These are phyloP conservation scores for Pseudognaphalium luteoalbum DNA, from an alignment of 129 eudicot species.

Conservation along the genomic window DNA sequence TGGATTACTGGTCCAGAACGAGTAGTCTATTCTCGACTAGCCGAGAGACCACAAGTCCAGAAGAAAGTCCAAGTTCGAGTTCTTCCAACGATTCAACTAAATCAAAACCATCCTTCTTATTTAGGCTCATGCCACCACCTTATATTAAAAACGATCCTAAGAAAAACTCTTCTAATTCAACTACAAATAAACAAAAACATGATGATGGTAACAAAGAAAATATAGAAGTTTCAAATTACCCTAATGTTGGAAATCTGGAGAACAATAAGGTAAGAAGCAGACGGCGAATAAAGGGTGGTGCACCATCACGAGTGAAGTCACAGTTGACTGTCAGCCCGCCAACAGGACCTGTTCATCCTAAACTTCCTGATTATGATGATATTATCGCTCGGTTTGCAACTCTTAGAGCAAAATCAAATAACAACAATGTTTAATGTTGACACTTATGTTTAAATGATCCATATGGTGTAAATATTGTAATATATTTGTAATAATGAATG, in stretches of 20 bases:
- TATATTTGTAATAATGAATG: too few species aligned
- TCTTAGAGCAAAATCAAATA: not conserved
- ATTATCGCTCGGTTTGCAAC: constrained; percentile 38
- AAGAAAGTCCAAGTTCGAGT: constrained; percentile 22
- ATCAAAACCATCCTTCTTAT: constrained; percentile 27
- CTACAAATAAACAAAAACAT: constrained; percentile 6
- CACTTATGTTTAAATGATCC: not conserved
- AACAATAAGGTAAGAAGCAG: constrained; percentile 15
- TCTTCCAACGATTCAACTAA: constrained; percentile 37
- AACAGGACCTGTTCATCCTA: constrained; percentile 56
- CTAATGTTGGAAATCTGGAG: constrained; percentile 8
- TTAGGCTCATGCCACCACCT: constrained; percentile 46
- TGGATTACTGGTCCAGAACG: constrained; percentile 28
- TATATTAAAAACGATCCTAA: constrained; percentile 33
- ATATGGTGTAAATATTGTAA: constrained; percentile 1
- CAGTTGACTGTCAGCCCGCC: not conserved
- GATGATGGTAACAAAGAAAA: constrained; percentile 36
- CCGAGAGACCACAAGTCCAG: constrained; percentile 25
- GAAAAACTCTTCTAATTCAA: constrained; percentile 1
- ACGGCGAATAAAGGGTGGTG: constrained; percentile 23
- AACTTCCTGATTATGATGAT: constrained; percentile 63
- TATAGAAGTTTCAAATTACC: constrained; percentile 22
- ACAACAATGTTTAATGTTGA: not conserved
- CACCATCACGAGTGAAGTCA: not conserved
- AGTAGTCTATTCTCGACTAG: constrained; percentile 22